Evolutionary conservation across 495 filamentous ascomycete species (phyloP).

Genomic region (Paragyromitra xinjiangensis): DNA sequence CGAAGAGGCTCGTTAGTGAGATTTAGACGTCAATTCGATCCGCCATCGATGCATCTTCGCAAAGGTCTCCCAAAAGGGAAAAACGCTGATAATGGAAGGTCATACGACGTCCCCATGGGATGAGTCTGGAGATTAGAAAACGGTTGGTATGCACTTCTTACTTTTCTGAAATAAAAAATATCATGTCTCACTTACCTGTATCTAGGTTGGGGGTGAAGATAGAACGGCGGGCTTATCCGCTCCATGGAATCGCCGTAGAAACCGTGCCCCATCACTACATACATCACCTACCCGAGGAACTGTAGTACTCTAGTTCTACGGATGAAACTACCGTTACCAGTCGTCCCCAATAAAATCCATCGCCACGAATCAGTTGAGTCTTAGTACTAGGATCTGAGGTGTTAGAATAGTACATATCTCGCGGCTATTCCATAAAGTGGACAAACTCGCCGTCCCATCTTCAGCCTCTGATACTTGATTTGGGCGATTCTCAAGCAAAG

Average conservation of each 20-base stretch:
- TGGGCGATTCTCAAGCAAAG: background rate
- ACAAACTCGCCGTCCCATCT: background rate
- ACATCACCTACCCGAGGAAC: too few species aligned
- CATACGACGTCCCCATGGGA: background rate
- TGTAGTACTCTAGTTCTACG: background rate
- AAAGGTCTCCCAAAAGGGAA: background rate
- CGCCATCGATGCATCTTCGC: background rate
- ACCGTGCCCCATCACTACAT: too few species aligned
- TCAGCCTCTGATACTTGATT: background rate
- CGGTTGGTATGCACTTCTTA: background rate
- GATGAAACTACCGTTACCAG: background rate
- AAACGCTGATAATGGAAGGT: background rate
- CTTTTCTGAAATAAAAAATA: background rate
- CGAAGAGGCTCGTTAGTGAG: background rate
- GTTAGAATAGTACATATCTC: background rate
- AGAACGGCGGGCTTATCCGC: background rate
- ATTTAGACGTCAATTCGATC: slow-evolving; percentile 18
- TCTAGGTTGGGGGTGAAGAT: background rate
- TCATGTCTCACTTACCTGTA: background rate
- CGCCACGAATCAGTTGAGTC: background rate
- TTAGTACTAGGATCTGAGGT: background rate
- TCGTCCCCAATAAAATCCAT: background rate
- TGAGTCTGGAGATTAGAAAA: background rate
- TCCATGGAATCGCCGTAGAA: background rate
- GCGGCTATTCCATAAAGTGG: background rate